These are phyloP conservation scores for Oryza glaberrima DNA, from an alignment of 176 grass and related monocot genomes.

Conservation along the genomic window DNA sequence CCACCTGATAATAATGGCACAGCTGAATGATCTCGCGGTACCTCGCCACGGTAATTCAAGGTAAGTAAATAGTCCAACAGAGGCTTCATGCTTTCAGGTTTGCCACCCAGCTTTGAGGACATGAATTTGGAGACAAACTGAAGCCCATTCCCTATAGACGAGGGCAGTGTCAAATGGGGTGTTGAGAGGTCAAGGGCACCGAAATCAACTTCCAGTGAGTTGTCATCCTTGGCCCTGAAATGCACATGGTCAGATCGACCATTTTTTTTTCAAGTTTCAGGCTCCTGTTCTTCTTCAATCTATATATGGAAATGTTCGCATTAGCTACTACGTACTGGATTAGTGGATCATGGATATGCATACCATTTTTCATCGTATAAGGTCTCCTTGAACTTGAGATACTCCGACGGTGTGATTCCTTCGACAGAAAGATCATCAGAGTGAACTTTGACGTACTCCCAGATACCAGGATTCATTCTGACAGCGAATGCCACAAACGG, in stretches of 20 bases:
- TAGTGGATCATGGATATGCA: background rate
- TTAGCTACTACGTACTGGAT: background rate
- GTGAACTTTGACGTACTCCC: constrained; percentile 88
- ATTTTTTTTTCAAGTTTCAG: constrained; percentile 5
- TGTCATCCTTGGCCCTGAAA: constrained; percentile 83
- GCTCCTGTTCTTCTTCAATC: constrained; percentile 1
- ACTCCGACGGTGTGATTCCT: constrained; percentile 75
- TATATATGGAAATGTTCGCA: background rate
- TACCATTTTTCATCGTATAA: constrained; percentile 92
- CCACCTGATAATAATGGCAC: background rate
- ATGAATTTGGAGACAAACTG: constrained; percentile 82
- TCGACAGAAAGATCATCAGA: constrained; percentile 78
- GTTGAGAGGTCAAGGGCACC: constrained; percentile 73
- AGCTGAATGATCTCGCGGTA: constrained; percentile 33
- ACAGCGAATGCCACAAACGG: constrained; percentile 81
- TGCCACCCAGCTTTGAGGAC: constrained; percentile 63
- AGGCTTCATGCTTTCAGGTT: constrained; percentile 74
- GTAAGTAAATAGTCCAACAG: constrained; percentile 83
- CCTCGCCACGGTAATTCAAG: constrained; percentile 73
- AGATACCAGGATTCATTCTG: constrained; percentile 83
- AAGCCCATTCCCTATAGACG: constrained; percentile 84
- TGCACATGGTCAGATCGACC: constrained; percentile 14
- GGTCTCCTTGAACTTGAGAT: constrained; percentile 88
- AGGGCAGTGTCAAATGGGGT: constrained; percentile 73
- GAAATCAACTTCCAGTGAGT: constrained; percentile 88